These are phyloP conservation scores for Aspergillus jensenii DNA, from an alignment of 2,329 filamentous ascomycete genomes.

Conservation along the genomic window DNA sequence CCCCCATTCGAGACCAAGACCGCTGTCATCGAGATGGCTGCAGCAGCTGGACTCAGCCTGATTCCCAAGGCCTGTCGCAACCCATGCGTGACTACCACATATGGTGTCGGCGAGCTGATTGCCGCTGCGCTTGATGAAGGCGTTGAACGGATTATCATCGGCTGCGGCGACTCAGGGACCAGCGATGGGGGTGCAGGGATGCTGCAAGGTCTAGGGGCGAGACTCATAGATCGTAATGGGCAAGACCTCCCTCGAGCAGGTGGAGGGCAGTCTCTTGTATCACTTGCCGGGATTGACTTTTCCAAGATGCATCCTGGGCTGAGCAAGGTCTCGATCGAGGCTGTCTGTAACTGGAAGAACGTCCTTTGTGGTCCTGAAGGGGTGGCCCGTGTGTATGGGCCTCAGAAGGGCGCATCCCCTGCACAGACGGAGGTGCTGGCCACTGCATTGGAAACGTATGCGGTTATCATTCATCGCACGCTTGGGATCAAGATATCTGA, in stretches of 20 bases:
- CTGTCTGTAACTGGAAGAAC: slow-evolving; percentile 54
- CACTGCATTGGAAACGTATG: slow-evolving; percentile 44
- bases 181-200: slow-evolving; percentile 56
- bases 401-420: slow-evolving; percentile 52
- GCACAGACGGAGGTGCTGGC: slow-evolving; percentile 46
- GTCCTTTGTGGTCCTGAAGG: slow-evolving; percentile 51
- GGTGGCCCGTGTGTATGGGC: slow-evolving; percentile 53
- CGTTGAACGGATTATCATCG: slow-evolving; percentile 48
- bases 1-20: slow-evolving; percentile 26
- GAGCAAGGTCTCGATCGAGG: slow-evolving; percentile 45
- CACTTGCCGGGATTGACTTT: slow-evolving; percentile 43
- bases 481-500: slow-evolving; percentile 39
- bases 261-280: slow-evolving; percentile 43
- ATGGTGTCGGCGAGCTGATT: slow-evolving; percentile 53
- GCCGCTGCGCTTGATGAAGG: slow-evolving; percentile 48
- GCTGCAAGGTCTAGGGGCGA: slow-evolving; percentile 54
- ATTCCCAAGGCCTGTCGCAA: slow-evolving; percentile 48
- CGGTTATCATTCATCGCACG: slow-evolving; percentile 34
- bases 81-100: slow-evolving; percentile 52
- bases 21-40: slow-evolving; percentile 55
- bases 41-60: slow-evolving; percentile 52
- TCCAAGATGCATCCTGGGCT: slow-evolving; percentile 40
- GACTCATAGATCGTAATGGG: slow-evolving; percentile 42
- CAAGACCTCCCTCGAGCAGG: slow-evolving; percentile 37
- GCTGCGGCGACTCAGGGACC: slow-evolving; percentile 56